Evolutionary conservation across 345 rosid genomes (phyloP), one percentile per base, ranked within the genome.

Genomic region (Cardamine resedifolia): DNA sequence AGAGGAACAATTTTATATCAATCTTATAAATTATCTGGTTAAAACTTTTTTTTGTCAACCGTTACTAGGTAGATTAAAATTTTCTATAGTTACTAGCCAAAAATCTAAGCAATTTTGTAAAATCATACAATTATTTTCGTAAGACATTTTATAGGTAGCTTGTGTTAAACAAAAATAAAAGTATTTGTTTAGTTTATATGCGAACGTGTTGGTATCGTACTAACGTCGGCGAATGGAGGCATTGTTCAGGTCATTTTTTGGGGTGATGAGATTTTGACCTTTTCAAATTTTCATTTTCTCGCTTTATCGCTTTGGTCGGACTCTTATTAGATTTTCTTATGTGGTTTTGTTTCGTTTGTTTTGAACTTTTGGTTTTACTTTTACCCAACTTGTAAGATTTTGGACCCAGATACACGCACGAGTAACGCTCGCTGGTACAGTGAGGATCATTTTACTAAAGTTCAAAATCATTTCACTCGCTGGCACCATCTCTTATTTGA

Each of bases 181-280:
- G 3, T 8, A 3, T 31, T 16, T 31, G 4, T 36, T 55, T 34
- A 7, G 2, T 47, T 21, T 34, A 26, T n/a, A 58, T 36, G 66
- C 48, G 26, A 31, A 53, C 36, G 77, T 36, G 48, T 19, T 19
- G 21, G 31, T n/a, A n/a, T n/a, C n/a, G n/a, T n/a, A n/a, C n/a
- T 36, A 30, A 28, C 73, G 62, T 50, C 16, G 39, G 48, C 23
- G 12, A 68, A 12, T 20, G 10, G 62, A 31, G 41, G 56, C 68
- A 38, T 9, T 14, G 18, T 48, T 28, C 36, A 31, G 52, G 72
- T 58, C 67, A 63, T 64, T 30, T 75, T 51, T 51, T 59, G 0
- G 36, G 56, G 44, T 73, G 66, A 58, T 59, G 63, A 10, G 78
- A 43, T 51, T 75, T 75, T 68, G 74, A 68, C 74, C 62, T 75